Evolutionary conservation across 2,329 filamentous ascomycete species (phyloP), one percentile per base, ranked within the genome.

Genomic region (Ascochyta rabiei): DNA sequence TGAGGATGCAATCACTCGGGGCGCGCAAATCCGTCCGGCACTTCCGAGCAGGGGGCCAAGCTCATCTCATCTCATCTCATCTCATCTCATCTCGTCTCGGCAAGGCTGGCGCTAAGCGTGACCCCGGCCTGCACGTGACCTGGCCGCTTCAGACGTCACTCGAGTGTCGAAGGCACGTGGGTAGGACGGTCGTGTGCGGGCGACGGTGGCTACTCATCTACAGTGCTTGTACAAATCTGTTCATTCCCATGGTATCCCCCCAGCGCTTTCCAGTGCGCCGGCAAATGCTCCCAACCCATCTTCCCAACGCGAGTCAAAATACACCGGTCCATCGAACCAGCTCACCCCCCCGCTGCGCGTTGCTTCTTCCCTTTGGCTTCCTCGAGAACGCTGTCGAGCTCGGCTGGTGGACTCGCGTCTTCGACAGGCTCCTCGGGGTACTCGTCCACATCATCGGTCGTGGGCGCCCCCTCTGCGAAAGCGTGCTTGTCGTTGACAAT

Each of bases 381-480:
- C 8, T 37, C 24, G 12, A 33, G 24, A 1, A 56, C 31, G 21
- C 39, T 23, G 3, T 53, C 45, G 6, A 54, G 23, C 28, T 54
- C 37, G 8, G 44, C 51, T 8, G 24, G 28, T 31, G 34, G 26
- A 2, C 21, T 24, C 30, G 30, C 6, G 12, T 40, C 43, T 6
- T 59, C 53, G 4, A 55, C n/a, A 13, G 40, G 40, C 28, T 67
- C 64, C 3, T 66, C 61, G 10, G 61, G 60, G 34, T 67, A 64
- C 40, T 59, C 51, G 16, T 57, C 57, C 3, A 50, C 45, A 34
- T 69, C 63, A 30, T 67, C 63, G 0, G 21, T 35, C 4, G 21
- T 34, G 0, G 43, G 47, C 2, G 57, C n/a, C 2, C n/a, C 16
- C 10, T 37, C 23, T 9, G 42, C 50, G 10, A 62, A 56, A 12